Percentiles rank a stretch among this genome's conserved stretches.
Evolutionary conservation across 2,329 filamentous ascomycete genomes (phyloP).

Genomic region (Pseudogymnoascus sp.): DNA sequence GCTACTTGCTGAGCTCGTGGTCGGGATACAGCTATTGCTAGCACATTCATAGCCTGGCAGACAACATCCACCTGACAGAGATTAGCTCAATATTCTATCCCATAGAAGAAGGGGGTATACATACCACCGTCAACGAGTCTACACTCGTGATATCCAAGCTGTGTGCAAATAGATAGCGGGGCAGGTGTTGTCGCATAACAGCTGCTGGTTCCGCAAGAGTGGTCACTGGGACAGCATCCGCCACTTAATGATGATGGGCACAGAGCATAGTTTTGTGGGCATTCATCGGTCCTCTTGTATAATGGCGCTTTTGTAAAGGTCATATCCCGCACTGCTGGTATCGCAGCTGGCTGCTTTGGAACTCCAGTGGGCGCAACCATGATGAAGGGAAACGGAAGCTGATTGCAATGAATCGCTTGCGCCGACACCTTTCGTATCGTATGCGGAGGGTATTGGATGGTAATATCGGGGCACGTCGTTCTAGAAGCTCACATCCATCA

Average conservation of each 20-base stretch:
- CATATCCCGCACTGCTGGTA: not conserved
- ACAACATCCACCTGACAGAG: slow-evolving; percentile 35
- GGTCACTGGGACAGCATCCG: slow-evolving; percentile 33
- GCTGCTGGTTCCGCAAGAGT: slow-evolving; percentile 38
- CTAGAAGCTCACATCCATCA: not conserved
- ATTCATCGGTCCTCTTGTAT: slow-evolving; percentile 11
- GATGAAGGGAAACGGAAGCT: not conserved
- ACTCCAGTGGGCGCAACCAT: not conserved
- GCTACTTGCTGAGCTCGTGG: slow-evolving; percentile 34
- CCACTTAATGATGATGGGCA: slow-evolving; percentile 24
- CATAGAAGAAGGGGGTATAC: not conserved
- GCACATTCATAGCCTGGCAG: slow-evolving; percentile 38
- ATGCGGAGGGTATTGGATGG: not conserved
- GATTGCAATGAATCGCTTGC: not conserved
- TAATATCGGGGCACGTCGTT: not conserved
- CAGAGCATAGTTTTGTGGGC: slow-evolving; percentile 20
- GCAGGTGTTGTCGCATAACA: slow-evolving; percentile 40
- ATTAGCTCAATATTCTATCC: not conserved
- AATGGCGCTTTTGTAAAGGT: not conserved
- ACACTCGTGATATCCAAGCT: slow-evolving; percentile 34
- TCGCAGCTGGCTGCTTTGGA: not conserved
- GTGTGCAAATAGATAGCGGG: slow-evolving; percentile 31
- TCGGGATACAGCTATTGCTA: slow-evolving; percentile 34
- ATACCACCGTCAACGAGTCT: slow-evolving; percentile 30
- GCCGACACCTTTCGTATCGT: not conserved